Evolutionary conservation across 2,329 filamentous ascomycete genomes (phyloP), one percentile per base, ranked within the genome.

Genomic region (Penicillium thymicola): DNA sequence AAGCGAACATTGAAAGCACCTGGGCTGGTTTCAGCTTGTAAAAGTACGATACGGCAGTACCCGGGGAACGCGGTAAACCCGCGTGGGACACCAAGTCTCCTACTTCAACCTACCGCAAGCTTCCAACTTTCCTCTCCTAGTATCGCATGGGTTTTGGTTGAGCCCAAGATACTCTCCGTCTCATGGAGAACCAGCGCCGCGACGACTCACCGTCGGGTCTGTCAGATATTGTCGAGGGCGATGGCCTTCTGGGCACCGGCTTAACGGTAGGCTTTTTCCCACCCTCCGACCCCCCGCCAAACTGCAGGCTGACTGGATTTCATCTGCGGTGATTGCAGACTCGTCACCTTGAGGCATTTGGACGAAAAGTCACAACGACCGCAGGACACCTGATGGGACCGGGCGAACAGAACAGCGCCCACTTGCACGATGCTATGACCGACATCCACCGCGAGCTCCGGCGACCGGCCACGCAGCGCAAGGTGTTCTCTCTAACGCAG

Each of bases 361-460:
- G 92, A 65, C 87, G 93, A 71, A 99, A 97, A 77, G 92, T 97
- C 61, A 94, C 92, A 30, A 91, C 91, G 28, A 97, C 94, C 21
- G 94, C 94, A 55, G 90, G 86, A 69, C 92, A 96, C 74, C 82
- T 99, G 65, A 96, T 97, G 69, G 88, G 84, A 43, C 85, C 88
- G 55, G 71, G 77, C 65, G 84, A 87, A 60, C 75, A 70, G 41
- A 61, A 76, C 71, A 81, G 72, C 69, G 75, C 80, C 57, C 88
- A 92, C 75, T 97, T 97, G 75, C 88, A 94, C 70, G 86, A 82
- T 76, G 93, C 94, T 61, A 88, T 99, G 82, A 87, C 83, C 68
- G 90, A 94, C 73, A 87, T 99, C 51, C 90, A 96, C 70, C 90
- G 90, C 69, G 91, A 97, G 74, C 83, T 97, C 67, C 86, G 90